Percentiles rank a stretch among this genome's conserved stretches.
Conservation (phyloP, 768 basidiomycete genomes). For the Lentinula lateritia region DNA sequence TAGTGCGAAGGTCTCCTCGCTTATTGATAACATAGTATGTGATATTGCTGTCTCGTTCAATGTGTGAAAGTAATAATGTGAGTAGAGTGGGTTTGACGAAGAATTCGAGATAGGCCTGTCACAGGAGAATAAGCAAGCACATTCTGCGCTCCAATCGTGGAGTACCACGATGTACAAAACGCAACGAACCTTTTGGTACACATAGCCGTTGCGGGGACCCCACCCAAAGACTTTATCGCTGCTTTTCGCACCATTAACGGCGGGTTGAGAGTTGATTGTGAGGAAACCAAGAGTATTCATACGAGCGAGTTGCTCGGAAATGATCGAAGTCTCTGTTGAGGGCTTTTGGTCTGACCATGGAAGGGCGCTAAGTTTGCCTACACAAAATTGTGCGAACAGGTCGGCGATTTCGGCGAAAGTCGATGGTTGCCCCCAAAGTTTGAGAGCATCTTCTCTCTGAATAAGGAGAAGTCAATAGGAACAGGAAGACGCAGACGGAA, state of each 20-base stretch:
- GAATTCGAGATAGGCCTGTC: constrained; percentile 92
- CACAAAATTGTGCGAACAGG: constrained; percentile 85
- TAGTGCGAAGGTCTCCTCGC: constrained; percentile 89
- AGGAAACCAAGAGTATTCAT: constrained; percentile 92
- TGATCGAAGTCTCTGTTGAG: constrained; percentile 76
- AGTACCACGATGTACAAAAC: neutral
- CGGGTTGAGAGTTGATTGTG: constrained; percentile 96
- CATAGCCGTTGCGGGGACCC: constrained; percentile 91
- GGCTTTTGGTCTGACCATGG: constrained; percentile 96
- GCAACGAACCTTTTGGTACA: constrained; percentile 81
- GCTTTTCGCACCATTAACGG: constrained; percentile 84
- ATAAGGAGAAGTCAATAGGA: constrained; percentile 7
- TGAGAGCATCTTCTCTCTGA: constrained; percentile 82
- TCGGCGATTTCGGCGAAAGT: constrained; percentile 56
- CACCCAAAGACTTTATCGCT: constrained; percentile 86
- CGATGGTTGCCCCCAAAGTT: constrained; percentile 83
- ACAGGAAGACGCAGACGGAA: neutral
- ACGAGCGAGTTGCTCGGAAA: constrained; percentile 70
- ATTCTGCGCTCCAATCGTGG: neutral
- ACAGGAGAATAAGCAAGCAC: neutral
- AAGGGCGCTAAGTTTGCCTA: constrained; percentile 63
- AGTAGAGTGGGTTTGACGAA: constrained; percentile 79
- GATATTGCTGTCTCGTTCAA: constrained; percentile 82
- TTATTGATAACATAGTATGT: constrained; percentile 99
- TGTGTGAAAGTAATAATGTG: constrained; percentile 65